These are phyloP conservation scores for Acaromyces ingoldii DNA, from an alignment of 1,284 basidiomycete genomes.

Conservation along the genomic window DNA sequence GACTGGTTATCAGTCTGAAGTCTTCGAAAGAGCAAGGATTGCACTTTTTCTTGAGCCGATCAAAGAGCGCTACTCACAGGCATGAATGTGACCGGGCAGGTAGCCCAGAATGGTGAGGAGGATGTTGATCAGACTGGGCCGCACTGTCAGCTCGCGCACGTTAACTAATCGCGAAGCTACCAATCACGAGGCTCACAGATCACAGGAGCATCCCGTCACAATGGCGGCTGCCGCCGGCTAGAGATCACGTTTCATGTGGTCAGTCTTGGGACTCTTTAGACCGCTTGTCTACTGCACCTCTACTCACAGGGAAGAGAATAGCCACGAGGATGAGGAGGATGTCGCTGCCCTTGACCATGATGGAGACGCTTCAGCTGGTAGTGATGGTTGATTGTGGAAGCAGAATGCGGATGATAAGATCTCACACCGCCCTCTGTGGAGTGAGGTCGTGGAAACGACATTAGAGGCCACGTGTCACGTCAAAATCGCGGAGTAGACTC, in stretches of 20 bases:
- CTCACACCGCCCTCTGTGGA: too few species aligned
- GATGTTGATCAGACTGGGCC: conserved; percentile 9
- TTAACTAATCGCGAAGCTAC: too few species aligned
- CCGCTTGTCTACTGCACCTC: neutral
- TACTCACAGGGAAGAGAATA: conserved; percentile 7
- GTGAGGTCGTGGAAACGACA: too few species aligned
- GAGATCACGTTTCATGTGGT: neutral
- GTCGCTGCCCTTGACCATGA: conserved; percentile 4
- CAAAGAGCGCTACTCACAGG: neutral
- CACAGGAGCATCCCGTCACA: conserved; percentile 9
- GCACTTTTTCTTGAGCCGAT: neutral
- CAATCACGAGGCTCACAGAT: too few species aligned
- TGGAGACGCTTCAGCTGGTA: neutral
- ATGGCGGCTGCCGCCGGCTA: conserved; percentile 8
- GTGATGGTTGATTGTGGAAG: too few species aligned
- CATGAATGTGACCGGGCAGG: conserved; percentile 3
- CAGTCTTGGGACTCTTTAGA: neutral
- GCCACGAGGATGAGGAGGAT: conserved; percentile 6
- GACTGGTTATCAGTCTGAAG: neutral
- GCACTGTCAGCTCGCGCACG: too few species aligned
- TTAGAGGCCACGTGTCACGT: too few species aligned
- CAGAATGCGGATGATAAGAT: too few species aligned
- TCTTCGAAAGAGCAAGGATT: neutral
- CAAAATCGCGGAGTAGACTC: too few species aligned
- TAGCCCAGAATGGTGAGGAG: conserved; percentile 4